Evolutionary conservation across 371 early-diverging fungal genomes (phyloP).

Genomic region (Mortierella sp.): DNA sequence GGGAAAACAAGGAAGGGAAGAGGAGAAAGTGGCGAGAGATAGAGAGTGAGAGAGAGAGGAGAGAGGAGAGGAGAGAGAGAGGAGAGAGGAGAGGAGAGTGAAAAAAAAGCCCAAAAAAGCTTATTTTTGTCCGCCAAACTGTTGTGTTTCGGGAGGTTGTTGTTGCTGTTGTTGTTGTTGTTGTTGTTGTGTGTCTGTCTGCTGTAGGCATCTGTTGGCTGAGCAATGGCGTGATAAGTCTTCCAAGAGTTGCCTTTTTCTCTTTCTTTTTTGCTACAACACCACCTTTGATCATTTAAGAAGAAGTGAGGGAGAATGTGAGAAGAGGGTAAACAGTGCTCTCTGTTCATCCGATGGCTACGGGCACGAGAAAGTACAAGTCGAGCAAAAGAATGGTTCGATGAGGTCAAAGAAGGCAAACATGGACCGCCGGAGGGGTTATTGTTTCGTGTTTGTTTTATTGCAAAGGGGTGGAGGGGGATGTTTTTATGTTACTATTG

Average conservation of each 20-base stretch:
- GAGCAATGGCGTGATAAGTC: not conserved
- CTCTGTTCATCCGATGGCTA: not conserved
- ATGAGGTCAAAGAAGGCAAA: too few species aligned
- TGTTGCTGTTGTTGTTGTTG: too few species aligned
- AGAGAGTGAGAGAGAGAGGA: not conserved
- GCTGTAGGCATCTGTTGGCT: not conserved
- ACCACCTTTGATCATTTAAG: too few species aligned
- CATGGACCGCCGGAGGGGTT: not conserved
- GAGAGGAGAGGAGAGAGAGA: not conserved
- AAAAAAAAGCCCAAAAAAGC: not conserved
- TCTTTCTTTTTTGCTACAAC: not conserved
- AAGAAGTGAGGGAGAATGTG: too few species aligned
- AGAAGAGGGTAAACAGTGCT: not conserved
- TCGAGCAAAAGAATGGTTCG: too few species aligned
- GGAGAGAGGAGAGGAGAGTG: not conserved
- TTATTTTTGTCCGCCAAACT: not conserved
- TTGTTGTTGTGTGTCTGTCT: not conserved
- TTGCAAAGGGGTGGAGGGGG: not conserved
- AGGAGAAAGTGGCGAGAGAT: not conserved
- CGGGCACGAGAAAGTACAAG: not conserved
- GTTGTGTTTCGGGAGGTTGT: not conserved
- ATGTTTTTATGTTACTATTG: not conserved
- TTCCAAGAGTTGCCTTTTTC: not conserved
- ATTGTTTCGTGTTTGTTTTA: not conserved
- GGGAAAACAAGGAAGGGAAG: too few species aligned